Conservation (phyloP, 345 rosid genomes). For the Gossypioides kirkii region DNA sequence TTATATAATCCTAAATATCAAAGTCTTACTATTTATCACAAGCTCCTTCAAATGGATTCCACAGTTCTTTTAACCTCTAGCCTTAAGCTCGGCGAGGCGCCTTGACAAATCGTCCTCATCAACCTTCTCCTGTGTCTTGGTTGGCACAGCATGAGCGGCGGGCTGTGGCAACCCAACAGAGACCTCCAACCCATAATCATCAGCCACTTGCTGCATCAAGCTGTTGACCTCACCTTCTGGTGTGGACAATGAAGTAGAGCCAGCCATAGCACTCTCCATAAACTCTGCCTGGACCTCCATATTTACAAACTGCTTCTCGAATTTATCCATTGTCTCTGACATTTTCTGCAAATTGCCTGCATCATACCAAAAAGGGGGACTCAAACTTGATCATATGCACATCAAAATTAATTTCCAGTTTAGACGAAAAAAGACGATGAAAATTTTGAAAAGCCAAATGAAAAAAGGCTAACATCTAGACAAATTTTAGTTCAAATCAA, state of each 20-base stretch:
- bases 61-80: constrained; percentile 51
- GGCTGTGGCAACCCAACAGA: constrained; percentile 98
- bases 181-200: constrained; percentile 91
- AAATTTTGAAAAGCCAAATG: no score
- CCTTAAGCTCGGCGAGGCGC: constrained; percentile 95
- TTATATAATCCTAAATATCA: not conserved
- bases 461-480: no score
- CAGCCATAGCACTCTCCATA: constrained; percentile 99
- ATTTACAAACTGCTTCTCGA: constrained; percentile 98
- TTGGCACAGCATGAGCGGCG: constrained; percentile 84
- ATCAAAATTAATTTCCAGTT: not conserved
- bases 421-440: not conserved
- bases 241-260: constrained; percentile 91
- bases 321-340: constrained; percentile 98
- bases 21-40: not conserved
- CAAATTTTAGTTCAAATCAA: not conserved
- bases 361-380: not conserved
- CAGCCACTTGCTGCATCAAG: constrained; percentile 99
- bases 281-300: constrained; percentile 99
- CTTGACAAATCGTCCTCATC: constrained; percentile 96
- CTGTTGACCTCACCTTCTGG: constrained; percentile 98
- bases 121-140: constrained; percentile 72
- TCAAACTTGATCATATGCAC: not conserved
- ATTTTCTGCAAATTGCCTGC: constrained; percentile 97
- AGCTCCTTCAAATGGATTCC: not conserved